These are phyloP conservation scores for Vitis hybrid DNA, from an alignment of 177 flowering plant genomes.

Conservation along the genomic window DNA sequence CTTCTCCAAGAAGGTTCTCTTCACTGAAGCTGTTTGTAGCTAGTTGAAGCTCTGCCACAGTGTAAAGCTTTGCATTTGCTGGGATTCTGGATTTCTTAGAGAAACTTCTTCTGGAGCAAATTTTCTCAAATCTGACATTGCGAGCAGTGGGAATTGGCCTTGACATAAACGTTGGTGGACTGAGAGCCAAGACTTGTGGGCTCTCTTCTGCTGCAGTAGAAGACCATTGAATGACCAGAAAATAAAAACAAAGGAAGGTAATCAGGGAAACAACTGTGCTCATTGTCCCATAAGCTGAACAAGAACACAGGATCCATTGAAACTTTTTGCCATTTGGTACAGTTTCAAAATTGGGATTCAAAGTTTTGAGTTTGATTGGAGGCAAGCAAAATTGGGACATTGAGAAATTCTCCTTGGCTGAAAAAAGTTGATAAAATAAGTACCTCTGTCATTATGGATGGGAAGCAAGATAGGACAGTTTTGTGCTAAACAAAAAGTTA, in stretches of 20 bases:
- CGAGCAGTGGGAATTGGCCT: conserved; percentile 32
- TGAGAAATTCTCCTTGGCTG: no score
- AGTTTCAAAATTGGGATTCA: no score
- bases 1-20: conserved; percentile 69
- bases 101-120: conserved; percentile 48
- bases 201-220: conserved; percentile 33
- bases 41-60: conserved; percentile 58
- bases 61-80: conserved; percentile 40
- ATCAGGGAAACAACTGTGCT: background rate
- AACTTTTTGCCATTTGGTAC: no score
- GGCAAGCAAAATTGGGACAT: no score
- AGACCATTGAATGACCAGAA: conserved; percentile 24
- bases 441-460: no score
- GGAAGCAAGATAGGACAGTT: no score
- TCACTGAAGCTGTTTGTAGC: conserved; percentile 72
- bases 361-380: no score
- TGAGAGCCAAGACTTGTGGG: conserved; percentile 26
- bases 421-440: no score
- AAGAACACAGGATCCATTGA: no score
- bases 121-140: conserved; percentile 27
- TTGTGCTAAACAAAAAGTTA: no score
- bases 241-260: background rate
- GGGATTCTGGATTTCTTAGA: conserved; percentile 36
- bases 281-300: background rate
- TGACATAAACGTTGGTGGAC: conserved; percentile 28